These are phyloP conservation scores for Euphrasia arctica DNA, from an alignment of 305 asterid species.

Conservation along the genomic window DNA sequence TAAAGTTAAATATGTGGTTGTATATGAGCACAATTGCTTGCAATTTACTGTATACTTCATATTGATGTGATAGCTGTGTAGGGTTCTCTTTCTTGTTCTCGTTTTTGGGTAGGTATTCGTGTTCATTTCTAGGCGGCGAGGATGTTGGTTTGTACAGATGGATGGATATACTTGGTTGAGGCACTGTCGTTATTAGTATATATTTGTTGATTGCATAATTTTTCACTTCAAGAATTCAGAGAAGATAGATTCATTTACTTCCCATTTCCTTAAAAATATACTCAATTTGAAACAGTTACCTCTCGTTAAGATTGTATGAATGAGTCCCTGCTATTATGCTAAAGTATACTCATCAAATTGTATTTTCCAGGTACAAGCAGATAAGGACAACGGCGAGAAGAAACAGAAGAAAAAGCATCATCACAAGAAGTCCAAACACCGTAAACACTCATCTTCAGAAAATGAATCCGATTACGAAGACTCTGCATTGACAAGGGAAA, in stretches of 20 bases:
- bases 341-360: slow-evolving; percentile 4
- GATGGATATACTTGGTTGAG: background rate
- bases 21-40: background rate
- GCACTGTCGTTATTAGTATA: too few species aligned
- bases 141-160: background rate
- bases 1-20: background rate
- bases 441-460: slow-evolving; percentile 42
- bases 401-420: slow-evolving; percentile 46
- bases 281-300: too few species aligned
- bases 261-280: too few species aligned
- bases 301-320: slow-evolving; percentile 8
- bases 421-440: slow-evolving; percentile 42
- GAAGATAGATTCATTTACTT: background rate
- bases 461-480: slow-evolving; percentile 44
- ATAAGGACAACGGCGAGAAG: slow-evolving; percentile 45
- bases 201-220: background rate
- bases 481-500: slow-evolving; percentile 27
- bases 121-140: background rate
- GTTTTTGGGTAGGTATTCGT: background rate
- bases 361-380: slow-evolving; percentile 56
- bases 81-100: background rate
- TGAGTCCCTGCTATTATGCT: background rate
- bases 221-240: background rate
- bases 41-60: background rate
- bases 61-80: slow-evolving; percentile 10